phyloP scores from a whole-genome alignment of 2,329 filamentous ascomycete species.

The Colletotrichum magnum region DNA sequence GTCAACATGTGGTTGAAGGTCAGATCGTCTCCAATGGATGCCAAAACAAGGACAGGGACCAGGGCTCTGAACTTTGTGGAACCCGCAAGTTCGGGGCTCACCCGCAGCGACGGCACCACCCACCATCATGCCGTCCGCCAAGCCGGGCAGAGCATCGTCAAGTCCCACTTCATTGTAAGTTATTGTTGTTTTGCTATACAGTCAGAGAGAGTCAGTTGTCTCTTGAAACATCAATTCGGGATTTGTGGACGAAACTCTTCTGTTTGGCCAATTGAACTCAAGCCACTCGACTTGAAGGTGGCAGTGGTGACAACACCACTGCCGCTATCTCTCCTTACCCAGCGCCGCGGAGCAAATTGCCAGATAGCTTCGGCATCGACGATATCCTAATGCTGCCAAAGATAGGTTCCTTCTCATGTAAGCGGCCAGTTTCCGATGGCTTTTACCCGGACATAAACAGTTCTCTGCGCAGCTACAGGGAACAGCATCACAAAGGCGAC shows the following conservation, averaged over 20 bases:
- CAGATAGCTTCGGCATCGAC: background rate
- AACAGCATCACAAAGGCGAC: conserved; percentile 21
- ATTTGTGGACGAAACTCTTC: no score
- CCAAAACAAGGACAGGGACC: background rate
- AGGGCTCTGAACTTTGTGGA: background rate
- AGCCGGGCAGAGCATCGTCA: background rate
- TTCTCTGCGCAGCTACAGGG: conserved; percentile 10
- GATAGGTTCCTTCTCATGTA: background rate
- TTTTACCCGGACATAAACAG: conserved; percentile 21
- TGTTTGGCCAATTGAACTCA: no score
- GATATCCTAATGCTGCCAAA: background rate
- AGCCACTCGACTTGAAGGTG: no score
- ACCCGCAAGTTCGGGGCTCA: background rate
- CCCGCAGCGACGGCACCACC: no score
- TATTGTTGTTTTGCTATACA: no score
- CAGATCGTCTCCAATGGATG: background rate
- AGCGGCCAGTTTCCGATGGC: conserved; percentile 19
- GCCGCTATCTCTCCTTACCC: background rate
- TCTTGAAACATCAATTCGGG: no score
- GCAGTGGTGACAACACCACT: no score
- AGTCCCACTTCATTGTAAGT: background rate
- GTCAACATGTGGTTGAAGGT: background rate
- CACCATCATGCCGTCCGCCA: background rate
- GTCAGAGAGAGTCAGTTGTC: no score
- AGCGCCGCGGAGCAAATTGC: background rate